Evolutionary conservation across 2,329 filamentous ascomycete species (phyloP).

Genomic region (Teratosphaeria nubilosa): DNA sequence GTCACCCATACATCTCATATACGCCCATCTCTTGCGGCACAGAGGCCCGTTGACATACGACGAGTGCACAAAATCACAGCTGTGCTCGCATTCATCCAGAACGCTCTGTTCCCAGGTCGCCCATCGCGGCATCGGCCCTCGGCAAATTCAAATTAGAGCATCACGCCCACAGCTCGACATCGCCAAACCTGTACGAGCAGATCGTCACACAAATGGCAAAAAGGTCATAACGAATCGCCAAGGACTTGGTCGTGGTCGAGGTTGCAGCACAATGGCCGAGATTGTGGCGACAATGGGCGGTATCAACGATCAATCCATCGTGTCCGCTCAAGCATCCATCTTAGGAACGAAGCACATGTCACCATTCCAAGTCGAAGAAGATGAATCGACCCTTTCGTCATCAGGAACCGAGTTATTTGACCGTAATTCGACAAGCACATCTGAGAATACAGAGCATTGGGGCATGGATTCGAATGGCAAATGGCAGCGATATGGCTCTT

Average conservation of each 20-base stretch:
- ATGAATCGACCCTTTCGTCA: slow-evolving; percentile 23
- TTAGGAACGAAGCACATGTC: not conserved
- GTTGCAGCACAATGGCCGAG: not conserved
- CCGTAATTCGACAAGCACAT: slow-evolving; percentile 8
- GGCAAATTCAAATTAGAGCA: not conserved
- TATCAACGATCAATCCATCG: slow-evolving; percentile 1
- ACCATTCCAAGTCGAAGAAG: slow-evolving; percentile 11
- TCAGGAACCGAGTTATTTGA: slow-evolving; percentile 22
- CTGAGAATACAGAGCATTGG: slow-evolving; percentile 13
- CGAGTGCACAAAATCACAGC: not conserved
- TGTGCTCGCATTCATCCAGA: not conserved
- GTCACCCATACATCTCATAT: not conserved
- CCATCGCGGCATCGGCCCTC: not conserved
- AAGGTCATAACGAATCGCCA: not conserved
- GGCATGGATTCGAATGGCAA: slow-evolving; percentile 18
- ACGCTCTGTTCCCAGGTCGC: not conserved
- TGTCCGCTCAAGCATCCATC: not conserved
- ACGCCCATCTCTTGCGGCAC: not conserved
- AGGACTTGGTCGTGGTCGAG: not conserved
- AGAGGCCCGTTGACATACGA: not conserved
- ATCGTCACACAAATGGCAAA: not conserved
- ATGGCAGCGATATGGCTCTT: slow-evolving; percentile 24
- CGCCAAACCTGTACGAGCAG: not conserved
- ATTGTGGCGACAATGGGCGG: slow-evolving; percentile 1
- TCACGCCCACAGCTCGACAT: not conserved